Evolutionary conservation across 768 basidiomycete genomes (phyloP).

Genomic region (Rhizopogon roseolus): DNA sequence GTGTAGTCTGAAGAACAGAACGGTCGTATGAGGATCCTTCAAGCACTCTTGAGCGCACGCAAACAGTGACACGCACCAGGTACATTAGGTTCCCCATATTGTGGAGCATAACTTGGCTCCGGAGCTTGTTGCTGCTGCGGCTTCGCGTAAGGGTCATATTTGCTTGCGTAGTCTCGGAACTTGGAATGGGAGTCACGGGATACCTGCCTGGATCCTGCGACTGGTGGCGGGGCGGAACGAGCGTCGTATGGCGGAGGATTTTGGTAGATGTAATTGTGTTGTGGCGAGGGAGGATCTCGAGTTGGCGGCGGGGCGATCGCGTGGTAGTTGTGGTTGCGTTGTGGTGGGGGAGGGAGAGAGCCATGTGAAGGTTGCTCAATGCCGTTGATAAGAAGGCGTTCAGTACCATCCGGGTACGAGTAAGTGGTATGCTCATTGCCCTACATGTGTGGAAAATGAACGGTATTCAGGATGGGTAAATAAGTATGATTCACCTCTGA

Average conservation of each 20-base stretch:
- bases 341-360: conserved; percentile 10
- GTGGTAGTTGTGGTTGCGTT: neutral
- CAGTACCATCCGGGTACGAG: conserved; percentile 61
- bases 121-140: neutral
- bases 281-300: neutral
- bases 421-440: conserved; percentile 73
- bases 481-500: conserved; percentile 41
- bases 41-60: too few species aligned
- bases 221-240: neutral
- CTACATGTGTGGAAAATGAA: conserved; percentile 30
- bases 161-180: neutral
- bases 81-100: neutral
- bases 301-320: neutral
- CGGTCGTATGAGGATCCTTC: neutral
- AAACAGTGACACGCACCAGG: neutral
- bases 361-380: conserved; percentile 33
- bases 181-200: neutral
- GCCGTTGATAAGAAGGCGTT: conserved; percentile 66
- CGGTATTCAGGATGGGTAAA: neutral
- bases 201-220: neutral
- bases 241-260: conserved; percentile 19
- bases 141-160: neutral
- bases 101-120: neutral
- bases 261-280: neutral
- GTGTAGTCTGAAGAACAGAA: neutral